Conservation (phyloP, 1,139 yeast genomes). For the Yamadazyma sp. region DNA sequence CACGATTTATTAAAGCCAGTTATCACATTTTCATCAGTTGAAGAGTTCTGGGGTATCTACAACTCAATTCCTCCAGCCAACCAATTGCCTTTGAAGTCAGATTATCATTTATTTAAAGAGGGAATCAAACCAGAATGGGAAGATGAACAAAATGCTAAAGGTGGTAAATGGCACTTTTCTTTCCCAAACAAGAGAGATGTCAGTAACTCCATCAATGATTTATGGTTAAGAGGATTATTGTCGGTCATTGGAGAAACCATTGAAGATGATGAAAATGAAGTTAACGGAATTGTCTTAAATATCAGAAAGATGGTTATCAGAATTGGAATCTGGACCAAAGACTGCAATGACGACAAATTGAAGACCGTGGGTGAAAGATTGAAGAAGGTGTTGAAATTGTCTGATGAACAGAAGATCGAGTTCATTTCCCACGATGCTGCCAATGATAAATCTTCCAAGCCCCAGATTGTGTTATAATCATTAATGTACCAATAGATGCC, state of each 20-base stretch:
- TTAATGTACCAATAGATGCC: neutral
- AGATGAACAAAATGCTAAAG: conserved; percentile 80
- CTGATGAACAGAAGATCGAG: conserved; percentile 71
- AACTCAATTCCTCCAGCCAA: conserved; percentile 92
- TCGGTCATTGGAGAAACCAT: conserved; percentile 96
- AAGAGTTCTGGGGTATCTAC: conserved; percentile 98
- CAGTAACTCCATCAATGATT: conserved; percentile 69
- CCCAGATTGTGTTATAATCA: conserved; percentile 43
- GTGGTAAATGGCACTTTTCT: conserved; percentile 87
- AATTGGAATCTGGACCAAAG: conserved; percentile 91
- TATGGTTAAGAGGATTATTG: conserved; percentile 90
- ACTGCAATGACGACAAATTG: conserved; percentile 65
- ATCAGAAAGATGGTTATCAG: conserved; percentile 81
- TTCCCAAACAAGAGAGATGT: conserved; percentile 69
- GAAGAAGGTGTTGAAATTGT: conserved; percentile 72
- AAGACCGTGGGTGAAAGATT: conserved; percentile 79
- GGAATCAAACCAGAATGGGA: conserved; percentile 99
- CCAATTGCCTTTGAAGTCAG: conserved; percentile 89
- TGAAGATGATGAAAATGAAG: conserved; percentile 85
- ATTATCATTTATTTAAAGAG: conserved; percentile 92
- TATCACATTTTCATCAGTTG: conserved; percentile 87
- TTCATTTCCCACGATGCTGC: conserved; percentile 66
- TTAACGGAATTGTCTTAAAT: conserved; percentile 92
- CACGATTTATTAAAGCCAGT: conserved; percentile 91
- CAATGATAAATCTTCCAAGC: conserved; percentile 43